Percentiles rank a stretch among this genome's conserved stretches.
Conservation (phyloP, 2,329 filamentous ascomycete species). For the Aspergillus unguis region DNA sequence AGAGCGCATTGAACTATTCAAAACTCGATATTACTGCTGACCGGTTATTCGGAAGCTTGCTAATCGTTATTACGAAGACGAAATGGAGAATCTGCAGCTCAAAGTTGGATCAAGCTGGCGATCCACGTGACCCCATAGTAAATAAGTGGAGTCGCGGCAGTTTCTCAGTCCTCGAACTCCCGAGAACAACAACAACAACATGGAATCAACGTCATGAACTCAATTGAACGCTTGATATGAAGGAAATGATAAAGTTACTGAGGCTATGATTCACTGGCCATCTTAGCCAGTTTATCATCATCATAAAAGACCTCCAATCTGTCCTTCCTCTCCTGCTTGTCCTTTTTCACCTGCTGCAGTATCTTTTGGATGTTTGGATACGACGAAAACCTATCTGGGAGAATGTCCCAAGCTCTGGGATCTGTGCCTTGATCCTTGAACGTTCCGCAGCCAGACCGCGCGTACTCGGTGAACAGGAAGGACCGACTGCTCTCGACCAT, state of each 20-base stretch:
- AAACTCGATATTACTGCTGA: too few species aligned
- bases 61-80: background rate
- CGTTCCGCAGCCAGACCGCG: constrained; percentile 23
- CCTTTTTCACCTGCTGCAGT: constrained; percentile 23
- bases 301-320: constrained; percentile 23
- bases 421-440: constrained; percentile 28
- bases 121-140: background rate
- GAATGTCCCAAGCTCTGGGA: constrained; percentile 26
- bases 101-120: constrained; percentile 2
- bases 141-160: constrained; percentile 1
- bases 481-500: constrained; percentile 30
- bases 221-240: too few species aligned
- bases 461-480: constrained; percentile 30
- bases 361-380: constrained; percentile 29
- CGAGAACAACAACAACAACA: background rate
- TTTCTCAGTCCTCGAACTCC: constrained; percentile 1
- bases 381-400: constrained; percentile 29
- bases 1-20: too few species aligned
- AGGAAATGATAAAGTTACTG: too few species aligned
- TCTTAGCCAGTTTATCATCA: constrained; percentile 13
- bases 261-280: background rate
- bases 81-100: background rate
- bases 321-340: constrained; percentile 21
- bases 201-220: background rate
- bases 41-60: background rate